Evolutionary conservation across 208 protist species (phyloP).

Genomic region (Porcisia hertigi): DNA sequence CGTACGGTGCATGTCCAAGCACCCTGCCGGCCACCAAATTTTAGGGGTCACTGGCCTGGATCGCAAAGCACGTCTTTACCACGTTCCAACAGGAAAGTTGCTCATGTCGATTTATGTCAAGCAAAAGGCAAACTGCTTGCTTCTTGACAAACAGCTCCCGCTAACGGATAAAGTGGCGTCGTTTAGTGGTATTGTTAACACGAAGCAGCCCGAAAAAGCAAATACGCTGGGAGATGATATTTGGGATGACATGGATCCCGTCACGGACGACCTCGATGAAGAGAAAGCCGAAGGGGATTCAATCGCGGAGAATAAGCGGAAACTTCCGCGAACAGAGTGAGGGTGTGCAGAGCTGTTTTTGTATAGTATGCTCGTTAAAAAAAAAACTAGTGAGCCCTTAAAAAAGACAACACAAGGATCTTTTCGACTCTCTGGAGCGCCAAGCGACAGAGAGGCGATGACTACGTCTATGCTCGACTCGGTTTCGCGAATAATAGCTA

Average conservation of each 20-base stretch:
- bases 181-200: conserved; percentile 69
- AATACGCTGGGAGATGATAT: conserved; percentile 67
- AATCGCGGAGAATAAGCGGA: not conserved
- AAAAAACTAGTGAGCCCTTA: not conserved
- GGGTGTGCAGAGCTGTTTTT: not conserved
- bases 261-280: conserved; percentile 69
- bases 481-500: not conserved
- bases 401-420: not conserved
- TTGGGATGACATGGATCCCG: conserved; percentile 89
- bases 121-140: conserved; percentile 63
- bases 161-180: conserved; percentile 59
- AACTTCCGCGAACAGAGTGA: conserved; percentile 8
- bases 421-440: not conserved
- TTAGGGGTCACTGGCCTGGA: conserved; percentile 76
- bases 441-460: not conserved
- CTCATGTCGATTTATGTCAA: conserved; percentile 76
- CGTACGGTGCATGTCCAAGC: conserved; percentile 79
- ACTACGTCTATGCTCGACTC: not conserved
- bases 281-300: not conserved
- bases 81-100: conserved; percentile 83
- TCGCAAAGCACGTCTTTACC: conserved; percentile 78
- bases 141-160: conserved; percentile 69
- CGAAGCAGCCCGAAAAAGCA: conserved; percentile 66
- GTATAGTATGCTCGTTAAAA: not conserved
- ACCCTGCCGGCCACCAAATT: conserved; percentile 80